Evolutionary conservation across 495 filamentous ascomycete species (phyloP).

Genomic region (Geoglossum glabrum): DNA sequence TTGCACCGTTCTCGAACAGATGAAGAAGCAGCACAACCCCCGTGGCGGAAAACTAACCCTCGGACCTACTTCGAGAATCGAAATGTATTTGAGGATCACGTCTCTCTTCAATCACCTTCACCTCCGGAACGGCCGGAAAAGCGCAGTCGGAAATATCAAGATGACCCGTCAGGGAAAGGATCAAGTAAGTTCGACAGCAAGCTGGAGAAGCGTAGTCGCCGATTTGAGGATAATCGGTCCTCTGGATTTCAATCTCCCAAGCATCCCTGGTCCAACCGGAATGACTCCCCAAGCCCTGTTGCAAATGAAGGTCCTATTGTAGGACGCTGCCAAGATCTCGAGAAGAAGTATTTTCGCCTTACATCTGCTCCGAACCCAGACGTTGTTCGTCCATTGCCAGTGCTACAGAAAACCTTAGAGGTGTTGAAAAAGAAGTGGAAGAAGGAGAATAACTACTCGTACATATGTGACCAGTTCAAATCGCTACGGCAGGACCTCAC

Average conservation of each 20-base stretch:
- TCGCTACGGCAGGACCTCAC: slow-evolving; percentile 95
- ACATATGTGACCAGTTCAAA: slow-evolving; percentile 99
- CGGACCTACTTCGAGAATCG: slow-evolving; percentile 8
- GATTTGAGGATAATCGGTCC: slow-evolving; percentile 39
- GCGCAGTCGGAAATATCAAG: slow-evolving; percentile 17
- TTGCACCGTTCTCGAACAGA: slow-evolving; percentile 19
- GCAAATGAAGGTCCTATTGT: slow-evolving; percentile 58
- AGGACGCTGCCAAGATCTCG: slow-evolving; percentile 62
- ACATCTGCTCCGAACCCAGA: slow-evolving; percentile 74
- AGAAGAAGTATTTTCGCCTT: slow-evolving; percentile 88
- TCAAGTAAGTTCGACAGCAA: slow-evolving; percentile 79
- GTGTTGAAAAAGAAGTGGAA: slow-evolving; percentile 88
- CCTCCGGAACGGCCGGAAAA: slow-evolving; percentile 19
- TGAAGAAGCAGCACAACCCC: slow-evolving; percentile 24
- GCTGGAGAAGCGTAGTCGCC: slow-evolving; percentile 71
- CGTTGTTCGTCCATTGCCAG: slow-evolving; percentile 62
- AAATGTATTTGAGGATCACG: slow-evolving; percentile 52
- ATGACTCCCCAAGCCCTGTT: slow-evolving; percentile 36
- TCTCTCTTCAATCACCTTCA: slow-evolving; percentile 35
- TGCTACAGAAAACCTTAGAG: slow-evolving; percentile 70
- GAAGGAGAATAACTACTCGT: slow-evolving; percentile 79
- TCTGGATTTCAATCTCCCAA: slow-evolving; percentile 5
- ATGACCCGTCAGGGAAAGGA: slow-evolving; percentile 21
- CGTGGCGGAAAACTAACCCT: slow-evolving; percentile 54
- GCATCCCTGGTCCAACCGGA: slow-evolving; percentile 19